A percentile compares a stretch with the other conserved stretches of the same genome.
Conservation (phyloP, 352 stramenopile genomes). For the Phytophthora macrochlamydospora region DNA sequence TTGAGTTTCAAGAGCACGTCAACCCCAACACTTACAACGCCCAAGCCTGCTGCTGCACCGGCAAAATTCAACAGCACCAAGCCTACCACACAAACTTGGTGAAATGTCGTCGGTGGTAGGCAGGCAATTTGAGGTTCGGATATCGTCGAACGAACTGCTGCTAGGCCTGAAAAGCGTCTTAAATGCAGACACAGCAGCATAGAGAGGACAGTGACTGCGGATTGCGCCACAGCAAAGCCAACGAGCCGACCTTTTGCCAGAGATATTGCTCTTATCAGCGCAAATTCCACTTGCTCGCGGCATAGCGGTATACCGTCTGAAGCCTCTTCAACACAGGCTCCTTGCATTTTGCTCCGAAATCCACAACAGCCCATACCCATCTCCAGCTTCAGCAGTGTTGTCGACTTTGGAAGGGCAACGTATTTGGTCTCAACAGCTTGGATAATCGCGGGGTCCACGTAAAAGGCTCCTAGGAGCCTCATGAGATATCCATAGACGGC, state of each 20-base stretch:
- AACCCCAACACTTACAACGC: conserved; percentile 49
- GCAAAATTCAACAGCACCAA: conserved; percentile 25
- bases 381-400: conserved; percentile 38
- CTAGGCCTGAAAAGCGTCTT: conserved; percentile 25
- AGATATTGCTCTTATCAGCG: conserved; percentile 17
- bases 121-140: neutral
- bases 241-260: conserved; percentile 18
- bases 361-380: conserved; percentile 55
- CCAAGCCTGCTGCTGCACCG: conserved; percentile 30
- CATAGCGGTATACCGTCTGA: conserved; percentile 34
- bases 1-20: conserved; percentile 72
- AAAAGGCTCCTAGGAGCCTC: conserved; percentile 38
- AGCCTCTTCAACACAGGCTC: conserved; percentile 24
- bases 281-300: conserved; percentile 20
- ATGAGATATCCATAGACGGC: conserved; percentile 32
- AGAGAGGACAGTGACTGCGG: conserved; percentile 25
- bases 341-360: conserved; percentile 38
- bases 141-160: conserved; percentile 9
- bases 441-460: conserved; percentile 39
- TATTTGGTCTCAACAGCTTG: conserved; percentile 42
- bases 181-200: conserved; percentile 26
- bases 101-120: conserved; percentile 9
- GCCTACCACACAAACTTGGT: conserved; percentile 10
- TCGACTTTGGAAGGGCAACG: conserved; percentile 20
- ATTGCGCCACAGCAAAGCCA: conserved; percentile 26